These are phyloP conservation scores for Trametes elegans DNA, from an alignment of 768 basidiomycete species.

Conservation along the genomic window DNA sequence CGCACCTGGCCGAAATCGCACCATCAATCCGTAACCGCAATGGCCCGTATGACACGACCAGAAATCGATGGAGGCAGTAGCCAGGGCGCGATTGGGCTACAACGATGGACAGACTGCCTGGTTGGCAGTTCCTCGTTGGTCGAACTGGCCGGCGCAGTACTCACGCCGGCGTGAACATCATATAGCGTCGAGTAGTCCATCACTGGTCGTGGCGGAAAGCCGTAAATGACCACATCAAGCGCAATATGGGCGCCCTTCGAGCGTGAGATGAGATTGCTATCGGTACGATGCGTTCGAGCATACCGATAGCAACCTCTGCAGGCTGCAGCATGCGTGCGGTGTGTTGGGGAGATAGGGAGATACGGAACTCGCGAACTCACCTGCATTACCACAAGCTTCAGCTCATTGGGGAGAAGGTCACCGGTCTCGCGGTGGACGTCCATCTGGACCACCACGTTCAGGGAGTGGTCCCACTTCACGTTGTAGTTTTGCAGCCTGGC, in stretches of 20 bases:
- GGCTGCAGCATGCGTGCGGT: too few species aligned
- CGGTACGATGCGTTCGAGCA: neutral
- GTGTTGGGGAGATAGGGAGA: too few species aligned
- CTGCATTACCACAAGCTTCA: conserved; percentile 67
- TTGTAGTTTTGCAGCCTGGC: conserved; percentile 61
- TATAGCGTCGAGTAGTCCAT: too few species aligned
- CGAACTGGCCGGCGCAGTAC: too few species aligned
- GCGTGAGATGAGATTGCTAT: conserved; percentile 8
- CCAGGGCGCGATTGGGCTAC: too few species aligned
- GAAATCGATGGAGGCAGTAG: too few species aligned
- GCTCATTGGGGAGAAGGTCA: conserved; percentile 52
- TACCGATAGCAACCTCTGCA: conserved; percentile 2
- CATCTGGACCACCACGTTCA: conserved; percentile 58
- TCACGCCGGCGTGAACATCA: too few species aligned
- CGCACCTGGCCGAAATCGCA: neutral
- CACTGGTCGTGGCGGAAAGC: too few species aligned
- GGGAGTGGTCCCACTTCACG: conserved; percentile 57
- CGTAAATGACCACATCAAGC: neutral
- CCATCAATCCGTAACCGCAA: too few species aligned
- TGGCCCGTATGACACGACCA: too few species aligned
- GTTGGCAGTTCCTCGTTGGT: too few species aligned
- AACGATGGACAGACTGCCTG: too few species aligned
- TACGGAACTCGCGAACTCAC: conserved; percentile 29
- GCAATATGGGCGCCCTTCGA: neutral
- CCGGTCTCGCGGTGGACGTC: conserved; percentile 52